A percentile compares a stretch with the other conserved stretches of the same genome.
phyloP scores from a whole-genome alignment of 352 stramenopile genomes.

The Phytophthora lateralis region DNA sequence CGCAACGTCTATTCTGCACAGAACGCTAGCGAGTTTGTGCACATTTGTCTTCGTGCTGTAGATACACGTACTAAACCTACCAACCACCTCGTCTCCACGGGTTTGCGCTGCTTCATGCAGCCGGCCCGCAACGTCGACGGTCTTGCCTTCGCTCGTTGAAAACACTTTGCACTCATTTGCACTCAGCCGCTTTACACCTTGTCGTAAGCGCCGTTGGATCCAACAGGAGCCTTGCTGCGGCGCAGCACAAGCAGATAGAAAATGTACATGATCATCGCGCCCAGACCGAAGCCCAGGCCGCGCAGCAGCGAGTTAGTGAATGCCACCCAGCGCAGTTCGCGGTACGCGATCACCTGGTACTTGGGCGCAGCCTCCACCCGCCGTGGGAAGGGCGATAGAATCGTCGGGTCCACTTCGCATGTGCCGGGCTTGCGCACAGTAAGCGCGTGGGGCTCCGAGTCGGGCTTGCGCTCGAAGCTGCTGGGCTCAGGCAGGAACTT shows the following conservation, averaged over 20 bases:
- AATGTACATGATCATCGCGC: conserved; percentile 84
- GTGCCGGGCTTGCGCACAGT: conserved; percentile 68
- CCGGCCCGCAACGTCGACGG: conserved; percentile 7
- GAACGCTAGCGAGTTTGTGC: conserved; percentile 34
- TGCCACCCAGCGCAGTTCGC: conserved; percentile 77
- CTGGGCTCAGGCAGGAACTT: conserved; percentile 75
- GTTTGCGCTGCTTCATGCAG: conserved; percentile 13
- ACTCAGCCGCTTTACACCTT: conserved; percentile 63
- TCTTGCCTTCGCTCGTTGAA: conserved; percentile 28
- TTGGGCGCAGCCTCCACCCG: conserved; percentile 70
- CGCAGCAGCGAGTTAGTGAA: conserved; percentile 83
- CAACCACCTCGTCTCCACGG: conserved; percentile 27
- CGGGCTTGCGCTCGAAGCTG: conserved; percentile 68
- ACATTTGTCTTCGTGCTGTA: conserved; percentile 36
- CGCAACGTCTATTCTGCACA: conserved; percentile 43
- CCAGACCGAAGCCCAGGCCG: conserved; percentile 73
- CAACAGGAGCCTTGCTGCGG: conserved; percentile 40
- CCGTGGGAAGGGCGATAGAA: conserved; percentile 67
- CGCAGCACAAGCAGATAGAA: conserved; percentile 79
- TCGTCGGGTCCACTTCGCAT: conserved; percentile 74
- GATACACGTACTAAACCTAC: conserved; percentile 45
- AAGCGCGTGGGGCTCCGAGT: conserved; percentile 44
- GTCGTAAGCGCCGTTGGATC: conserved; percentile 62
- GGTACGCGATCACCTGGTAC: conserved; percentile 84
- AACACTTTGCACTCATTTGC: conserved; percentile 23